These are phyloP conservation scores for Fusarium sublunatum DNA, from an alignment of 2,329 filamentous ascomycete species.

Conservation along the genomic window DNA sequence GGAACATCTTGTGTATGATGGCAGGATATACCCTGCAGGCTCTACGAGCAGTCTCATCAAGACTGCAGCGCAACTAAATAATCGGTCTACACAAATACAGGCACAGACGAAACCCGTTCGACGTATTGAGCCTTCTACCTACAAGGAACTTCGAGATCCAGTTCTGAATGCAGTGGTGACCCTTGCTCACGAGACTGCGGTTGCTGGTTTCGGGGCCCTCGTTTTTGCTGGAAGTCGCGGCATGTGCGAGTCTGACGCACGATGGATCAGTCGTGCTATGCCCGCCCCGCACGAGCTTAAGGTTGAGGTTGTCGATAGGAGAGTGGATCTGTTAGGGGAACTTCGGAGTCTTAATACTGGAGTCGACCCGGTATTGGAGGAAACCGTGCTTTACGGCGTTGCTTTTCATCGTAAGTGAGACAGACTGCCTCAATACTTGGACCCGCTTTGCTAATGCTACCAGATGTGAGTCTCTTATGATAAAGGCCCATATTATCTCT, in stretches of 20 bases:
- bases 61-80: conserved; percentile 63
- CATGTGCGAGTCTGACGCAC: conserved; percentile 75
- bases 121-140: conserved; percentile 64
- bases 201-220: conserved; percentile 75
- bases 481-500: conserved; percentile 25
- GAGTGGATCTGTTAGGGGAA: conserved; percentile 73
- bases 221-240: conserved; percentile 79
- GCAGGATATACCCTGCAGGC: conserved; percentile 71
- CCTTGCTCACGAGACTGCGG: conserved; percentile 74
- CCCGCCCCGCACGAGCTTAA: conserved; percentile 62
- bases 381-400: conserved; percentile 73
- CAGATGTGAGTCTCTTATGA: conserved; percentile 53
- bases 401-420: conserved; percentile 73
- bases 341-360: conserved; percentile 73
- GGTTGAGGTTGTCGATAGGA: conserved; percentile 62
- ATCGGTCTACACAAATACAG: conserved; percentile 48
- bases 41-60: conserved; percentile 67
- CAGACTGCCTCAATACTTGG: not conserved
- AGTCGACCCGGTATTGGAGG: conserved; percentile 72
- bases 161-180: conserved; percentile 77
- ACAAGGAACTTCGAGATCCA: conserved; percentile 72
- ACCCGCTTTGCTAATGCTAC: conserved; percentile 13
- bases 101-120: conserved; percentile 56
- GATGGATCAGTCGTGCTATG: conserved; percentile 74
- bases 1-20: conserved; percentile 78